Percentiles rank a stretch among this genome's conserved stretches.
phyloP scores from a whole-genome alignment of 805 yeast genomes.

The Metschnikowia cerradonensis region DNA sequence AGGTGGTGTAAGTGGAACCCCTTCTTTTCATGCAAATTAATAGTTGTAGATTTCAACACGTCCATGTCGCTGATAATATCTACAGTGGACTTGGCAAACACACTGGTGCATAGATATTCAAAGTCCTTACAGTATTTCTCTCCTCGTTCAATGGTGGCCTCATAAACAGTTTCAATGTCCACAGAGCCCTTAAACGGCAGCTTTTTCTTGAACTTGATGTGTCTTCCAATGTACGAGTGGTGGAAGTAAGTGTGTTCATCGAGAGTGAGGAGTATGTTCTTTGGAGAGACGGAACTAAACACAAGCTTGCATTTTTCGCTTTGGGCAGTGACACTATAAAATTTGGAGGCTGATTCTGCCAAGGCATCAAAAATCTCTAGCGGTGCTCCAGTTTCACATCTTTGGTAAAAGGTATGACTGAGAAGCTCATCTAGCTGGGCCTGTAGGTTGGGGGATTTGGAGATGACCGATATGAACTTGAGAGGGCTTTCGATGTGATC shows the following conservation, averaged over 20 bases:
- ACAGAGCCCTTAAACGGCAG: conserved; percentile 14
- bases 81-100: conserved; percentile 6
- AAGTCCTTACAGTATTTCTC: conserved; percentile 11
- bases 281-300: conserved; percentile 4
- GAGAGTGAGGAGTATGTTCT: not conserved
- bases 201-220: conserved; percentile 9
- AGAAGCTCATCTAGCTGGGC: not conserved
- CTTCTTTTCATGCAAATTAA: not conserved
- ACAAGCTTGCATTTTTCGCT: conserved; percentile 3
- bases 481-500: conserved; percentile 9
- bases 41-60: not conserved
- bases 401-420: not conserved
- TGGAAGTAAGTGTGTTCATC: conserved; percentile 13
- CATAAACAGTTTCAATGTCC: conserved; percentile 1
- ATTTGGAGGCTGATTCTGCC: not conserved
- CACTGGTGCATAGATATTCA: conserved; percentile 3
- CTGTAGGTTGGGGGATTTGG: not conserved
- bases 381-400: conserved; percentile 2
- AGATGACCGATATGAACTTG: conserved; percentile 7
- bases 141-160: not conserved
- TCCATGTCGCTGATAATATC: not conserved
- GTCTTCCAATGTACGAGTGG: conserved; percentile 14
- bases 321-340: conserved; percentile 2
- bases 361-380: conserved; percentile 2
- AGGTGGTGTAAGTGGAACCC: not conserved